Evolutionary conservation across 768 basidiomycete species (phyloP), one percentile per base, ranked within the genome.

Genomic region (Agrocybe pediades): DNA sequence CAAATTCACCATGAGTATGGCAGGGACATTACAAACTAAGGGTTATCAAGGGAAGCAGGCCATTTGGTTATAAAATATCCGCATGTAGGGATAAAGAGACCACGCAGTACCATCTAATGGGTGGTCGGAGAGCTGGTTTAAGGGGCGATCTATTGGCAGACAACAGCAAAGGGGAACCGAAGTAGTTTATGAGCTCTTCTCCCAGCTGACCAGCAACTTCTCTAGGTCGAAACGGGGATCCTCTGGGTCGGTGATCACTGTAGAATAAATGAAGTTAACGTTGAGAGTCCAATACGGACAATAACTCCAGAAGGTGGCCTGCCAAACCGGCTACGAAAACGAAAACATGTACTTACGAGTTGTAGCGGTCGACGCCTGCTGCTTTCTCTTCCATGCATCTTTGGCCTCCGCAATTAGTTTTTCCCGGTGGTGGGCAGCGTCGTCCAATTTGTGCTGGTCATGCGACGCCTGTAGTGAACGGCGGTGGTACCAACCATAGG

Each of bases 141-240:
- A 51, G 25, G 51, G 56, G 53, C 48, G 58, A 57, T 61, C 61
- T 70, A 67, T 65, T 61, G 53, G 53, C 47, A 60, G 54, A 59
- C 50, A 51, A 49, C 55, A 64, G 21, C 5, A 36, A 48, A 25
- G 26, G 36, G 53, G 53, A 44, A 50, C 43, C 41, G 44, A 51
- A 57, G 64, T 54, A 68, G 55, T 68, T 76, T 75, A 86, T 79
- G 75, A 81, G 62, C 83, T 84, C 67, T 79, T 84, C 72, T 91
- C 90, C 81, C 85, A 86, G 67, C 85, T 83, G 41, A 80, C 78
- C 68, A 92, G 65, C 55, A 97, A 74, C 73, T 93, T 93, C 80
- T 98, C 96, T 68, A 98, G 79, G 79, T 98, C 95, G 74, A 98
- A 99, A 59, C 83, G 85, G 49, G 96, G 93, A 73, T 98, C 87